Base-by-base conservation (phyloP, 2,329 filamentous ascomycete genomes). In the Neofusicoccum sp. region DNA sequence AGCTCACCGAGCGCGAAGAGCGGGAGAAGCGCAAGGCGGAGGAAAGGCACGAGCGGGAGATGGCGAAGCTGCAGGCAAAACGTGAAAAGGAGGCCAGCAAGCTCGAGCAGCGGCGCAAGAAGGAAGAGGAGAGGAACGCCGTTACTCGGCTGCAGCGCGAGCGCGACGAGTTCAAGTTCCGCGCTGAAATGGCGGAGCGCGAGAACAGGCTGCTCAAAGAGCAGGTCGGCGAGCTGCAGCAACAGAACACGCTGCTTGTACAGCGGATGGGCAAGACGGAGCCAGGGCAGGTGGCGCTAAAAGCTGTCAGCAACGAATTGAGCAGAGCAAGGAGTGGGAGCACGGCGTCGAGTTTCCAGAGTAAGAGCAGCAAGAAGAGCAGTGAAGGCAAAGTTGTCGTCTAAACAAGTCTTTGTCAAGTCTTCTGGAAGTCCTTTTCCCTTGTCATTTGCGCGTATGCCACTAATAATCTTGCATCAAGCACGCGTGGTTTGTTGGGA, bases 61-160 rank as follows among this genome's bases (percentile, higher is more conserved):
- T 88, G 0, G 84, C 85, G 47, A 90, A 89, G 71, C 85, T 88
- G 59, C 85, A 89, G 67, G 87, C 87, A 50, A 89, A 87, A 67
- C 87, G 88, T 68, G 82, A 84, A 66, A 83, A 82, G 11, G 88
- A 92, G 70, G 78, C 90, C 49, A 78, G 79, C 66, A 89, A 88
- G 74, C 77, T 90, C 2, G 85, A 91, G 66, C 83, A 86, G 66
- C 87, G 86, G 76, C 85, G 85, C 52, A 79, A 81, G 64, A 83
- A 82, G 63, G 89, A 92, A 70, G 80, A 86, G 64, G 77, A 86
- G 62, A 79, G 79, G 65, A 77, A 78, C 41, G 80, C 82, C 62
- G 70, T 85, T 7, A 73, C 76, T 0, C 72, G 77, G 12, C 69
- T 83, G 33, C 80, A 80, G 64, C 76, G 79, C 50, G 85, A 84